A percentile compares a stretch with the other conserved stretches of the same genome.
Conservation (phyloP, 192 early-diverging fungal species). For the Helicostylum pulchrum region DNA sequence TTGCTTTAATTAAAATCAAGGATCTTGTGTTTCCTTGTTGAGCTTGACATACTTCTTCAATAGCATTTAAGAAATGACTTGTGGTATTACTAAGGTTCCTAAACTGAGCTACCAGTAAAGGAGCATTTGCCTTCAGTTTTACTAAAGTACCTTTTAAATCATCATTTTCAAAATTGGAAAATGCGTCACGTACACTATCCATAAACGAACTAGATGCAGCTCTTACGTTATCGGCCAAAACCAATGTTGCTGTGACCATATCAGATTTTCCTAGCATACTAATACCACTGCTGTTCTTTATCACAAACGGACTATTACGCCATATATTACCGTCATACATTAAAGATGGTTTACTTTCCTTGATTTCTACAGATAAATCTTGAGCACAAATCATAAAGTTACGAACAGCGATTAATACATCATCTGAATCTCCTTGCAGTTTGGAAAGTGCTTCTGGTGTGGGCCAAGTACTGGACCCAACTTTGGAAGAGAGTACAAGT, state of each 20-base stretch:
- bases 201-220: constrained; percentile 12
- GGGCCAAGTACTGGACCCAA: constrained; percentile 66
- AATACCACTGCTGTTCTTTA: background rate
- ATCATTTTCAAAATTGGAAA: background rate
- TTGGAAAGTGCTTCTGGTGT: constrained; percentile 66
- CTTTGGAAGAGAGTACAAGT: constrained; percentile 67
- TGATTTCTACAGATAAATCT: constrained; percentile 39
- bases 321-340: constrained; percentile 2
- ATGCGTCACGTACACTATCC: constrained; percentile 8
- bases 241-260: background rate
- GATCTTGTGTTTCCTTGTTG: background rate
- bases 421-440: constrained; percentile 57
- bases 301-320: background rate
- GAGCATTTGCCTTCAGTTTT: constrained; percentile 22
- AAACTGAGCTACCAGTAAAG: constrained; percentile 37
- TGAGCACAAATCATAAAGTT: constrained; percentile 58
- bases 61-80: constrained; percentile 33
- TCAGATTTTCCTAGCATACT: background rate
- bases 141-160: background rate
- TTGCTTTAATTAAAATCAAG: background rate
- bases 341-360: constrained; percentile 20
- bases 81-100: constrained; percentile 29
- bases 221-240: constrained; percentile 7
- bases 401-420: constrained; percentile 61
- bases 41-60: background rate